phyloP scores from a whole-genome alignment of 148 eudicot species.

The Cornus florida region DNA sequence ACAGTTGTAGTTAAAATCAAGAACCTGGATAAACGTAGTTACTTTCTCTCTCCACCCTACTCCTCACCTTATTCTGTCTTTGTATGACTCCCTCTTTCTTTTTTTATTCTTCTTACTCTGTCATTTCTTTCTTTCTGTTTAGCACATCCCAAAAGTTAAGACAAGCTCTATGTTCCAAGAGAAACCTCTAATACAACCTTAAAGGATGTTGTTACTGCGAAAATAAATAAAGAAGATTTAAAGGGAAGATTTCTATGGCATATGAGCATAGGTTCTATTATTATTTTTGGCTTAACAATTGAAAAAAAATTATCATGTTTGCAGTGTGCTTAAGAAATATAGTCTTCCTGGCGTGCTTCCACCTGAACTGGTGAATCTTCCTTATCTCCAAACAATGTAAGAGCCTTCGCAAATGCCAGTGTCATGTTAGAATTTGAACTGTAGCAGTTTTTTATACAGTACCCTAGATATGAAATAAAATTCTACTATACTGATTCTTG shows the following conservation, averaged over 20 bases:
- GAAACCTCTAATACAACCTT: not conserved
- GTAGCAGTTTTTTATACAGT: not conserved
- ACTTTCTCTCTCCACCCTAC: not conserved
- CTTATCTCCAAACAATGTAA: slow-evolving; percentile 55
- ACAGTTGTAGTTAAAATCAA: too few relatives aligned
- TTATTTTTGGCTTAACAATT: not conserved
- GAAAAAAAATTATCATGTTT: not conserved
- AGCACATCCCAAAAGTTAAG: not conserved
- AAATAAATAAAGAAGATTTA: not conserved
- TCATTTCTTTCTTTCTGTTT: not conserved
- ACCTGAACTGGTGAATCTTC: slow-evolving; percentile 55
- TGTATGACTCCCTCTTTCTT: not conserved
- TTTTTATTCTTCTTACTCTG: not conserved
- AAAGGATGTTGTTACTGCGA: not conserved
- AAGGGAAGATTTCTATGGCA: too few relatives aligned
- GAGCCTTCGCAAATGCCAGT: slow-evolving; percentile 10
- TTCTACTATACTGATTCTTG: slow-evolving; percentile 2
- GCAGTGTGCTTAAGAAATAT: slow-evolving; percentile 61
- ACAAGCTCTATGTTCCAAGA: too few relatives aligned
- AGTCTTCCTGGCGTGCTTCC: slow-evolving; percentile 76
- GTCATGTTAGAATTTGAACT: not conserved
- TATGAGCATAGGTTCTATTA: not conserved
- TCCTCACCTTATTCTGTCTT: not conserved
- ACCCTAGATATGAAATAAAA: not conserved
- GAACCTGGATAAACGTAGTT: too few relatives aligned